Percentiles rank a stretch among this genome's conserved stretches.
Conservation (phyloP, 352 stramenopile genomes). For the Phytopythium delawarense region DNA sequence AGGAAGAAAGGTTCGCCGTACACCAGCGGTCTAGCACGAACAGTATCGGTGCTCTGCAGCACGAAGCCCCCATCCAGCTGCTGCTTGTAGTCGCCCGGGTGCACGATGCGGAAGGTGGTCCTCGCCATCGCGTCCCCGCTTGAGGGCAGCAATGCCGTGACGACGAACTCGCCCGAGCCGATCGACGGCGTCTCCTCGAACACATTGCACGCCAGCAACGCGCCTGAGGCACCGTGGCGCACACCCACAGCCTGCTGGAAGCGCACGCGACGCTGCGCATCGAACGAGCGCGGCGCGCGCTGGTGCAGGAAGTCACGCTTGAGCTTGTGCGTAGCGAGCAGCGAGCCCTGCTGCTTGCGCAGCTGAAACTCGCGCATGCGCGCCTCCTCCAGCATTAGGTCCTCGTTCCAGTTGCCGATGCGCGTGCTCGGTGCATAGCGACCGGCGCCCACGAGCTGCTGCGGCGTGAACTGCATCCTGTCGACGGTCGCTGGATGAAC, state of each 20-base stretch:
- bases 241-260: slow-evolving; percentile 63
- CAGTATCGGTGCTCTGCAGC: slow-evolving; percentile 19
- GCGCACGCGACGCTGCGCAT: slow-evolving; percentile 24
- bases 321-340: slow-evolving; percentile 75
- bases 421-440: slow-evolving; percentile 75
- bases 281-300: slow-evolving; percentile 49
- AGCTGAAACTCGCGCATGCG: slow-evolving; percentile 82
- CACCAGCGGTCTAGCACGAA: slow-evolving; percentile 27
- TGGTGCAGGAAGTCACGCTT: slow-evolving; percentile 77
- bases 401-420: slow-evolving; percentile 90
- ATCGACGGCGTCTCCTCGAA: slow-evolving; percentile 83
- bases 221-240: slow-evolving; percentile 44
- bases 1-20: slow-evolving; percentile 84
- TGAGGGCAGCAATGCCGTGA: slow-evolving; percentile 29
- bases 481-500: not conserved
- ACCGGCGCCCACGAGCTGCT: slow-evolving; percentile 82
- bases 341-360: slow-evolving; percentile 74
- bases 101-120: slow-evolving; percentile 58
- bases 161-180: slow-evolving; percentile 70
- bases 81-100: slow-evolving; percentile 31
- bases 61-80: slow-evolving; percentile 30
- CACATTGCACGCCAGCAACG: slow-evolving; percentile 61
- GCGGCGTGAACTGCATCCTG: slow-evolving; percentile 87
- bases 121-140: slow-evolving; percentile 14
- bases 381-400: slow-evolving; percentile 85